Evolutionary conservation across 1,139 yeast genomes (phyloP).

Genomic region (Geotrichum candidum): DNA sequence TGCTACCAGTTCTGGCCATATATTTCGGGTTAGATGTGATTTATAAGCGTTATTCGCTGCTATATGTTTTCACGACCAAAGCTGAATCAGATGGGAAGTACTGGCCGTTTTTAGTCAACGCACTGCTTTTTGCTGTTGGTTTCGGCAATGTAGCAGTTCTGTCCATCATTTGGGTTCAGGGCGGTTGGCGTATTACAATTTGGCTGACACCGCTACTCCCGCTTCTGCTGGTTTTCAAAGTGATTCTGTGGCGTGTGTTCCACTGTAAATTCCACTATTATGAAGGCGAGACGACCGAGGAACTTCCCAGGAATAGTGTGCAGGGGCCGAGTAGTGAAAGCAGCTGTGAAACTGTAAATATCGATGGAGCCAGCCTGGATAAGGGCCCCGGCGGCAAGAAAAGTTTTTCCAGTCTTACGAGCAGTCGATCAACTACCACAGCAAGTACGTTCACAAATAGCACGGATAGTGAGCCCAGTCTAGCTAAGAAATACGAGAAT

Average conservation of each 20-base stretch:
- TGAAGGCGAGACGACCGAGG: not conserved
- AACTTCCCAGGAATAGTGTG: not conserved
- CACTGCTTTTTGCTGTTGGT: conserved; percentile 33
- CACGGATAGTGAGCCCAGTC: not conserved
- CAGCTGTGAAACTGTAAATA: not conserved
- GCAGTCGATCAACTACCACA: not conserved
- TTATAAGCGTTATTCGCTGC: conserved; percentile 35
- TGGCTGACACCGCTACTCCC: conserved; percentile 33
- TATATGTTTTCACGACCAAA: conserved; percentile 38
- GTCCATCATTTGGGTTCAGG: conserved; percentile 39
- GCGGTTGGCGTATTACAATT: conserved; percentile 34
- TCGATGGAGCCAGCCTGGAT: not conserved
- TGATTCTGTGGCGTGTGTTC: conserved; percentile 12
- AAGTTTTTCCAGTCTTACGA: not conserved
- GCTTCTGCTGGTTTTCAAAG: conserved; percentile 32
- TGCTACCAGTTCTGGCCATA: conserved; percentile 34
- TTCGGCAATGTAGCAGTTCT: conserved; percentile 37
- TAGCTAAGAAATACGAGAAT: not conserved
- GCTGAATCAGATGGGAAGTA: conserved; percentile 38
- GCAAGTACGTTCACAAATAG: not conserved
- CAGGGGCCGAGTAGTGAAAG: not conserved
- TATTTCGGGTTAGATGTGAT: conserved; percentile 33
- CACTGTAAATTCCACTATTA: not conserved
- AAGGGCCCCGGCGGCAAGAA: not conserved
- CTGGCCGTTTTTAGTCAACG: conserved; percentile 38